Base-by-base conservation (phyloP, 306 rosid species). In the Carpinus fangiana region DNA sequence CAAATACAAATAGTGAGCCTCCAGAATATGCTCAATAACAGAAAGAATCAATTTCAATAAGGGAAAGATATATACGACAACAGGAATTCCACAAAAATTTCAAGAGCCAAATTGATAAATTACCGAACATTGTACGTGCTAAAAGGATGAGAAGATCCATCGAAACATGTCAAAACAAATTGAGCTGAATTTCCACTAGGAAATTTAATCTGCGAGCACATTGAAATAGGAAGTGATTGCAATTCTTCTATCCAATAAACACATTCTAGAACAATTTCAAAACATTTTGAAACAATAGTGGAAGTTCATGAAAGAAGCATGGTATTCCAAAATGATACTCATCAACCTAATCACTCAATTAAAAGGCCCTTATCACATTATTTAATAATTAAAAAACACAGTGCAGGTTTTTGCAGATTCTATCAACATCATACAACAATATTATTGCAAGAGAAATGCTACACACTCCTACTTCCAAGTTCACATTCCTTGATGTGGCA, bases 61-160 rank as follows among this genome's bases (percentile, higher is more conserved):
- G 77, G 57, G 12, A 69, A 36, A 43, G 67, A 20, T 56, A 70
- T 51, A 28, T 61, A 45, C 45, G 43, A 48, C 45, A 68, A 26
- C 43, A 78, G 21, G 73, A 52, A 45, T 78, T 65, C 20, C 43
- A 70, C 36, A 69, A 48, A 16, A 66, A 81, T 71, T 31, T 26
- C 12, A 47, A 41, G 48, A 41, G 64, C 48, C 72, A 26, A 67
- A 72, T 34, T n/a, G 45, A 73, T 50, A 45, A 52, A 80, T 90
- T 95, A 95, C 98, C 98, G 76, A 75, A 93, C 90, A 20, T 41
- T 78, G 73, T 73, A 59, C 20, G 98, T 79, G 79, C 84, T 86
- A 51, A 91, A 84, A 45, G 95, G 93, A 86, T 82, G 85, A 73
- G 98, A 95, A 75, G 98, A 92, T 78, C 97, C 97, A 82, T 91